Base-by-base conservation (phyloP, 176 grass and related monocot species). In the Hordeum vulgare region DNA sequence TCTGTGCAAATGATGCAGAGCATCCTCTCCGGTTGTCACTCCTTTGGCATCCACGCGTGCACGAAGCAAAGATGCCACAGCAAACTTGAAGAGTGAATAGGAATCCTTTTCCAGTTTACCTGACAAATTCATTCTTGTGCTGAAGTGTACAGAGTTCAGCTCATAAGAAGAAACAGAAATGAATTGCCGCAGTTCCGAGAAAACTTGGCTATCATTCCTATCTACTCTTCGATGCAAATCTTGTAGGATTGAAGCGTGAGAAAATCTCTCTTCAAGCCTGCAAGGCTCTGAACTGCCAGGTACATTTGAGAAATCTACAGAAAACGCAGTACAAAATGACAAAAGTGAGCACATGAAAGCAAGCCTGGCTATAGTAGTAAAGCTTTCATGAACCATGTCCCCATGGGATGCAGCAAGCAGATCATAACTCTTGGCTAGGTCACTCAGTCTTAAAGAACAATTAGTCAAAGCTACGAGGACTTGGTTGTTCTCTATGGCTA, bases 401-500 rank as follows among this genome's bases (percentile, higher is more conserved):
- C 85, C 74, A 82, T 91, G 92, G 60, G 96, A 95, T 88, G 80
- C 82, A 57, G 86, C 84, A 49, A 98, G 85, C 44, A 98, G 82
- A 84, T 98, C 96, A 33, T 93, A 98, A 71, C 83, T 86, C 53
- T 95, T 94, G 61, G 85, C 90, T 63, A 98, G 84, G 40, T 88
- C 82, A 79, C 79, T 81, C 68, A 95, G 35, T 74, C 80, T 88
- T 80, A 82, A 71, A 41, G 90, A 94, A 85, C 81, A 86, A 71
- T 83, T 73, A 73, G 37, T 82, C 72, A 98, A 79, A 89, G 70
- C 80, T 88, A 76, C 72, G 54, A 81, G 67, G 54, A 88, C 33
- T 34, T 89, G 76, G 71, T 53, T 64, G 26, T 64, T 65, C 62
- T 93, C 65, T 78, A 37, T 65, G 40, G 49, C 28, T 79, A 84